phyloP scores from a whole-genome alignment of 805 yeast genomes.

The Cyberlindnera petersonii region DNA sequence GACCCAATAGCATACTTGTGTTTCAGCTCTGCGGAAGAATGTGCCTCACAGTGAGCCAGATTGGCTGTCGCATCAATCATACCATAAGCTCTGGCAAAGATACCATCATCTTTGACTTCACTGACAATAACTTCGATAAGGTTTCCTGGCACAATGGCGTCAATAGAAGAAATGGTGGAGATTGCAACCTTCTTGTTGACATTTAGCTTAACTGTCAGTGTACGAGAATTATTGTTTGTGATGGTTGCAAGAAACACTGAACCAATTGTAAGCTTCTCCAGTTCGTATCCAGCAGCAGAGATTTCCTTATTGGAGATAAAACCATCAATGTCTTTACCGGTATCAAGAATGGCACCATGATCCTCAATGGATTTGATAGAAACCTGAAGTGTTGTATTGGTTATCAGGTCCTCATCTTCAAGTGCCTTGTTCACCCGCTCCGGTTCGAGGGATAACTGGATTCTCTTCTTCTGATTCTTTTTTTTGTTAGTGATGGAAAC shows the following conservation, averaged over 20 bases:
- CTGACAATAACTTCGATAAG: constrained; percentile 69
- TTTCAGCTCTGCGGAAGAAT: constrained; percentile 43
- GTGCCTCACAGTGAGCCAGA: constrained; percentile 57
- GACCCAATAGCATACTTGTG: constrained; percentile 68
- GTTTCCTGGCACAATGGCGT: constrained; percentile 83
- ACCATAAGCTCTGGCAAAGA: constrained; percentile 71
- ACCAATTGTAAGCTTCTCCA: constrained; percentile 49
- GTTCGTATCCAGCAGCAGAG: constrained; percentile 33
- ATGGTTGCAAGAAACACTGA: constrained; percentile 64
- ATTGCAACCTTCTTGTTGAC: constrained; percentile 44
- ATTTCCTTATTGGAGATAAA: constrained; percentile 74
- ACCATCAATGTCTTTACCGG: constrained; percentile 64
- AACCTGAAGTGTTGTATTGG: constrained; percentile 69
- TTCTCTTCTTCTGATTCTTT: constrained; percentile 48
- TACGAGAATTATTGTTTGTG: constrained; percentile 48
- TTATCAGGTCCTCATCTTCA: constrained; percentile 57
- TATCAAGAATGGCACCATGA: constrained; percentile 77
- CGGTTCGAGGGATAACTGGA: constrained; percentile 74
- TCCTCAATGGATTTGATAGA: constrained; percentile 81
- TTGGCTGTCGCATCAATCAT: constrained; percentile 68
- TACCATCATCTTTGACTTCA: constrained; percentile 56
- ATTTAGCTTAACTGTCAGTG: constrained; percentile 52
- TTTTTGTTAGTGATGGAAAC: constrained; percentile 37
- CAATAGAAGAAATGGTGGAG: constrained; percentile 63
- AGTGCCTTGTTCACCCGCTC: constrained; percentile 58